Conservation (phyloP, 208 protist genomes). For the Wallacemonas sp. region DNA sequence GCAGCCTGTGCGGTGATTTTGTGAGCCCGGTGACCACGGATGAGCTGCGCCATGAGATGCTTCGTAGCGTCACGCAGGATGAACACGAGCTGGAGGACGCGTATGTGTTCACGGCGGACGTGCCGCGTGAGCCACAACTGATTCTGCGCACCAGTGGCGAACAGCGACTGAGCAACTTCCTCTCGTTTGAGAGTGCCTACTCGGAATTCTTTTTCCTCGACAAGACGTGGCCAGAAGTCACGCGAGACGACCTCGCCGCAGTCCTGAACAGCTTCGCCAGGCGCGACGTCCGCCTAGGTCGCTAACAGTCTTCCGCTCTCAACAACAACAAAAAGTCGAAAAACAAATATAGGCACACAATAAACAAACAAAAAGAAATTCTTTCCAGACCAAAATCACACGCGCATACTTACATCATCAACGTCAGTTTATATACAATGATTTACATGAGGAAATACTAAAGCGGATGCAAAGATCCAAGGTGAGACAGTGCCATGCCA, state of each 20-base stretch:
- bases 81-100: constrained; percentile 54
- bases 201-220: constrained; percentile 77
- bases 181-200: constrained; percentile 88
- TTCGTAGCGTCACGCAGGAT: constrained; percentile 79
- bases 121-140: constrained; percentile 68
- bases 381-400: too few species aligned
- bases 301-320: constrained; percentile 12
- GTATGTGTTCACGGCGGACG: constrained; percentile 30
- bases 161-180: constrained; percentile 86
- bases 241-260: constrained; percentile 35
- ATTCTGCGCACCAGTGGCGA: constrained; percentile 88
- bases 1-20: background rate
- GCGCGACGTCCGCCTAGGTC: constrained; percentile 50
- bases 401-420: too few species aligned
- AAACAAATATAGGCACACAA: too few species aligned
- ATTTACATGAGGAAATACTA: too few species aligned
- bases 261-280: constrained; percentile 49
- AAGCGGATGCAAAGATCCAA: too few species aligned
- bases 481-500: too few species aligned
- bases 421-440: too few species aligned
- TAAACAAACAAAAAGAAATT: too few species aligned
- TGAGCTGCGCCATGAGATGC: constrained; percentile 73
- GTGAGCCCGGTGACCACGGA: constrained; percentile 35
- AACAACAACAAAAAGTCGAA: background rate
- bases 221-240: constrained; percentile 85